A percentile compares a stretch with the other conserved stretches of the same genome.
These are phyloP conservation scores for Juncus effusus DNA, from an alignment of 176 grass and related monocot species.

Conservation along the genomic window DNA sequence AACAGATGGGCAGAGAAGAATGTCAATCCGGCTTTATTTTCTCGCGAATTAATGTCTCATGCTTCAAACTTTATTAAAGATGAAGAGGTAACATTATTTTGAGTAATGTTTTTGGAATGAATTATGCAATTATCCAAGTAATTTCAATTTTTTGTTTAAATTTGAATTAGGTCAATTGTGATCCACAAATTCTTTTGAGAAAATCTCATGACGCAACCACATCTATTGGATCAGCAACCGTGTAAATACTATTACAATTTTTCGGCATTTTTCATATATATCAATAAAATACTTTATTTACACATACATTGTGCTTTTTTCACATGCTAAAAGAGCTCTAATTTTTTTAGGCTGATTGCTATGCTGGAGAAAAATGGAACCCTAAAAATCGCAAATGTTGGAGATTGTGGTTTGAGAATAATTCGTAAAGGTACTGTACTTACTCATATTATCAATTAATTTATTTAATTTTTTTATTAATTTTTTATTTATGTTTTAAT, in stretches of 20 bases:
- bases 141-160: not conserved
- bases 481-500: not conserved
- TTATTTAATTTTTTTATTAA: conserved; percentile 13
- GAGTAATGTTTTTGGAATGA: not conserved
- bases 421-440: conserved; percentile 57
- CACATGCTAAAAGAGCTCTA: too few species aligned
- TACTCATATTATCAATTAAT: not conserved
- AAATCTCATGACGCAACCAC: conserved; percentile 85
- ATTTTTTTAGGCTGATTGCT: conserved; percentile 49
- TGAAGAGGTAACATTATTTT: conserved; percentile 47
- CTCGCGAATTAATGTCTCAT: conserved; percentile 78
- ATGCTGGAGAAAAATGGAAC: conserved; percentile 76
- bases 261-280: conserved; percentile 22
- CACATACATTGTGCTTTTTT: not conserved
- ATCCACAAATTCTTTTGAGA: conserved; percentile 84
- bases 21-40: conserved; percentile 91
- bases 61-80: conserved; percentile 56
- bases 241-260: conserved; percentile 46
- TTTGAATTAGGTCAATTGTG: conserved; percentile 47
- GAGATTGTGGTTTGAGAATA: conserved; percentile 78
- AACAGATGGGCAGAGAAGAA: conserved; percentile 87
- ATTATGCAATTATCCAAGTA: too few species aligned
- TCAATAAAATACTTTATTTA: conserved; percentile 11
- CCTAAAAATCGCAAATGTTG: conserved; percentile 80
- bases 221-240: conserved; percentile 76